Percentiles rank a stretch among this genome's conserved stretches.
phyloP scores from a whole-genome alignment of 176 grass and related monocot species.

The Metroxylon sagu region DNA sequence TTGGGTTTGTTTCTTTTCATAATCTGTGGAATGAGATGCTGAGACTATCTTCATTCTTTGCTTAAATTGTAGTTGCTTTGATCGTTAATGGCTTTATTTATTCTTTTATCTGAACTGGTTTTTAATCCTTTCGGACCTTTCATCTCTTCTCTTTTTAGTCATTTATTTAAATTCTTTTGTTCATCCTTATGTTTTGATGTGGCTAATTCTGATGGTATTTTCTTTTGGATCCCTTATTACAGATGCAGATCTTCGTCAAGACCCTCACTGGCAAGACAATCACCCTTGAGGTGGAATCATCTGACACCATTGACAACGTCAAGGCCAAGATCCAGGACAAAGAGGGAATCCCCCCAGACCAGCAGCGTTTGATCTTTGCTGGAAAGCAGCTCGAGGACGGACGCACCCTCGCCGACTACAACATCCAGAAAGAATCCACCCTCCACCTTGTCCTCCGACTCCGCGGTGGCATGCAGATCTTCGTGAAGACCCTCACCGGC shows the following conservation, averaged over 20 bases:
- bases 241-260: neutral
- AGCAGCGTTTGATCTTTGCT: conserved; percentile 13
- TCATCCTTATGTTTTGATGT: no score
- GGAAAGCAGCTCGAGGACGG: conserved; percentile 15
- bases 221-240: no score
- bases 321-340: conserved; percentile 20
- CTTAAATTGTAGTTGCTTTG: no score
- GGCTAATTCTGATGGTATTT: no score
- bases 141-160: no score
- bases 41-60: no score
- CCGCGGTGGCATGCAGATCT: conserved; percentile 56
- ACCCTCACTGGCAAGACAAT: conserved; percentile 12
- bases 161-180: no score
- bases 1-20: no score
- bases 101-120: no score
- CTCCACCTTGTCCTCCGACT: conserved; percentile 1
- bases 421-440: conserved; percentile 7
- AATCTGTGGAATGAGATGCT: no score
- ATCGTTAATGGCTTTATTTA: no score
- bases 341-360: conserved; percentile 14
- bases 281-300: conserved; percentile 15
- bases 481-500: conserved; percentile 64
- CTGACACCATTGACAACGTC: conserved; percentile 12
- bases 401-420: conserved; percentile 13
- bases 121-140: no score